These are phyloP conservation scores for Coemansia sp. DNA, from an alignment of 192 early-diverging fungal genomes.

Conservation along the genomic window DNA sequence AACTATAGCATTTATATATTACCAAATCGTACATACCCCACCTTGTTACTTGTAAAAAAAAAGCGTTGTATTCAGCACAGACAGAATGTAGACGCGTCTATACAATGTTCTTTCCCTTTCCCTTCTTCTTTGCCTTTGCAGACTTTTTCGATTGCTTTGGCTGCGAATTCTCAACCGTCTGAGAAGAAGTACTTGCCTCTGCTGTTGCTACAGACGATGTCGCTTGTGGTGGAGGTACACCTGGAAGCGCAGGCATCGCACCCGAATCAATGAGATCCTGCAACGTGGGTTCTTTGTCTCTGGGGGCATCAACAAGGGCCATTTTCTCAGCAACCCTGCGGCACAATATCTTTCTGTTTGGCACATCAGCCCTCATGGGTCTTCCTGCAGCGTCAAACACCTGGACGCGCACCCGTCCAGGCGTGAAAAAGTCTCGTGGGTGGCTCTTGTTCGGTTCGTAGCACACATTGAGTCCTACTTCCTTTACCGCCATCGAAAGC, in stretches of 20 bases:
- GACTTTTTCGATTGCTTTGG: slow-evolving; percentile 31
- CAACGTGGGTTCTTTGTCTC: slow-evolving; percentile 47
- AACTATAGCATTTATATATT: background rate
- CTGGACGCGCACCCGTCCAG: slow-evolving; percentile 67
- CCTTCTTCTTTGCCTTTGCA: slow-evolving; percentile 47
- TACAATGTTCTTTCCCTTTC: slow-evolving; percentile 28
- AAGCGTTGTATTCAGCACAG: background rate
- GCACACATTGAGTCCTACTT: slow-evolving; percentile 60
- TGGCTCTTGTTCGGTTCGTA: slow-evolving; percentile 69
- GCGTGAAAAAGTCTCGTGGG: slow-evolving; percentile 69
- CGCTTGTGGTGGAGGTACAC: slow-evolving; percentile 2
- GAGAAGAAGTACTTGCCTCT: background rate
- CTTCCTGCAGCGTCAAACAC: slow-evolving; percentile 54
- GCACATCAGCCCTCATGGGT: slow-evolving; percentile 51
- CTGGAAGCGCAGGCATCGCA: slow-evolving; percentile 40
- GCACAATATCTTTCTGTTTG: slow-evolving; percentile 55
- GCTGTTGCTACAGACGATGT: slow-evolving; percentile 10
- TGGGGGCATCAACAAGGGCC: slow-evolving; percentile 17
- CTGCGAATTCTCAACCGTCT: background rate
- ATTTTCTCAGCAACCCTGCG: slow-evolving; percentile 23
- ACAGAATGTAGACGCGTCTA: background rate
- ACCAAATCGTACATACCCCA: background rate
- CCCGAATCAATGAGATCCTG: slow-evolving; percentile 49
- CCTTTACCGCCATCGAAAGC: slow-evolving; percentile 63
- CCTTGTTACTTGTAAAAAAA: background rate